Base-by-base conservation (phyloP, 805 yeast genomes). In the Kregervanrija delftensis region DNA sequence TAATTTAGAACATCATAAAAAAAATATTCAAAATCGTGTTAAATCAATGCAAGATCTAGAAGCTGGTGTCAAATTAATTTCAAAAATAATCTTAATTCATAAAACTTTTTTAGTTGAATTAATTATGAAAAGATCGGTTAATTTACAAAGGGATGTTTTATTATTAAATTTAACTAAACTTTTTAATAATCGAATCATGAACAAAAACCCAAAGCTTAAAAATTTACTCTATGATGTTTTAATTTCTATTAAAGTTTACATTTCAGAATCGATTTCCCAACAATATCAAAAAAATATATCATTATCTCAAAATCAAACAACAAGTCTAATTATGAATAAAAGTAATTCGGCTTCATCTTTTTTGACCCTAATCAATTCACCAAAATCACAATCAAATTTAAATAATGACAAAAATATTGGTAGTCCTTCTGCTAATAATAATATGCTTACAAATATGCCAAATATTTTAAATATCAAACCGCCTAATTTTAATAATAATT, bases 171-270 rank as follows among this genome's bases (percentile, higher is more conserved):
- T 80, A 54, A 68, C 74, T 10, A 62, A 64, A 10, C 51, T 81
- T 12, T 65, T 77, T 47, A 67, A 71, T 38, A 67, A 76, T 10
- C 56, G 64, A 4, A 64, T 71, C 30, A 65, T 80, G 53, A 58
- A 67, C 39, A 54, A 63, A 33, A 66, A 74, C 49, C 73, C 72
- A 22, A 79, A 74, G 49, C 56, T 81, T 42, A 72, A 72, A 49
- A 79, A 80, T 41, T 59, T 81, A 49, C 61, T 81, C 1, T 79
- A 80, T 56, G 87, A 81, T 55, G 69, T 80, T 44, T 61, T 81
- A 33, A 61, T 79, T 9, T 71, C 83, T 1, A 63, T 79, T 54
- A 80, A 79, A 55, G 48, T 58, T 14, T 53, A 56, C 33, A 59
- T 65, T 4, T 59, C 68, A 1, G 70, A 65, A 44, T 38, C 50